Evolutionary conservation across 2,329 filamentous ascomycete genomes (phyloP).

Genomic region (Chalara sp.): DNA sequence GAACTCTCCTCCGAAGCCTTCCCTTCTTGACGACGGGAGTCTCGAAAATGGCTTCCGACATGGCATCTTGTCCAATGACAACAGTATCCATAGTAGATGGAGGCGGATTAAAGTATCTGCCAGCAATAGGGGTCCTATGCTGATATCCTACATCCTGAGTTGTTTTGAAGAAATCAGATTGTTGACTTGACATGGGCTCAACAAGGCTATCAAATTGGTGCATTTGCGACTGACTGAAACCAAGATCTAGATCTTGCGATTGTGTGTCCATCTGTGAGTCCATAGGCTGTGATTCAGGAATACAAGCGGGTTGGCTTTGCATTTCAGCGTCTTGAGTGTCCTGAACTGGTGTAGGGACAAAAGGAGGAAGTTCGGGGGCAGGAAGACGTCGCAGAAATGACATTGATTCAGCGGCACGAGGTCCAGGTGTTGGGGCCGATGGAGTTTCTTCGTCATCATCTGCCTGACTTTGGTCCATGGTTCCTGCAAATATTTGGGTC

Average conservation of each 20-base stretch:
- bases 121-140: constrained; percentile 63
- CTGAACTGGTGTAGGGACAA: constrained; percentile 39
- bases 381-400: constrained; percentile 43
- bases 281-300: constrained; percentile 32
- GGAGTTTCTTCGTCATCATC: constrained; percentile 23
- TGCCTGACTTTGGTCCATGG: constrained; percentile 61
- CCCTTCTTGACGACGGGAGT: constrained; percentile 62
- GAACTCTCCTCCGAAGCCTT: constrained; percentile 42
- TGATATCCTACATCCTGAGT: constrained; percentile 79
- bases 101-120: constrained; percentile 58
- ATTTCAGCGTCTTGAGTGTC: constrained; percentile 38
- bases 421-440: constrained; percentile 3
- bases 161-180: constrained; percentile 64
- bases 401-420: constrained; percentile 25
- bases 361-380: constrained; percentile 36
- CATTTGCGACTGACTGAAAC: constrained; percentile 55
- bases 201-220: constrained; percentile 52
- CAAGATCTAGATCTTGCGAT: constrained; percentile 39
- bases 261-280: constrained; percentile 18
- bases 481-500: constrained; percentile 86
- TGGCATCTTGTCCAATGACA: constrained; percentile 33
- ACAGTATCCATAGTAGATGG: constrained; percentile 68
- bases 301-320: constrained; percentile 37
- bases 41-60: constrained; percentile 39
- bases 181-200: constrained; percentile 44